Conservation (phyloP, 805 yeast genomes). For the Lachancea nothofagi region DNA sequence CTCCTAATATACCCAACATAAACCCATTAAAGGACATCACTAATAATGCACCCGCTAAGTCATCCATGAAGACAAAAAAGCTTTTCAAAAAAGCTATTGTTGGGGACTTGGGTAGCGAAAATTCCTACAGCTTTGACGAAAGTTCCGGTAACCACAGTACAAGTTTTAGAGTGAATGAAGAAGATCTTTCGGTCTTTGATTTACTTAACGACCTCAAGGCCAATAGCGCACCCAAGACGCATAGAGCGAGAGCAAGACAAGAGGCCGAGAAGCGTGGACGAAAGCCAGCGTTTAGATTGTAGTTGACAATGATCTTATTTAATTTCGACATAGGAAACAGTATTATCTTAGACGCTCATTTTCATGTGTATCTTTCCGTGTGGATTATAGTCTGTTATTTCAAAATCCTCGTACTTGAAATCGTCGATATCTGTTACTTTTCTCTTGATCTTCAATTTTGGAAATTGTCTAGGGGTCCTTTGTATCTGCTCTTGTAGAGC, state of each 20-base stretch:
- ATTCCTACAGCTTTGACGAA: conserved; percentile 13
- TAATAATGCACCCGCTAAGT: conserved; percentile 15
- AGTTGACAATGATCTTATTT: not conserved
- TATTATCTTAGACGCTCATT: conserved; percentile 73
- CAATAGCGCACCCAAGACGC: conserved; percentile 21
- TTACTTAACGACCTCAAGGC: conserved; percentile 29
- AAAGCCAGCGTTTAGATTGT: conserved; percentile 9
- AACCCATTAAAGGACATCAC: conserved; percentile 17
- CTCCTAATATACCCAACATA: conserved; percentile 1
- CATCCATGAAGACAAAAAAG: conserved; percentile 18
- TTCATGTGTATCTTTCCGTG: conserved; percentile 85
- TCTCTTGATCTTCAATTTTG: conserved; percentile 66
- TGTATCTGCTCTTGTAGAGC: conserved; percentile 76
- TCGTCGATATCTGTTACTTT: conserved; percentile 73
- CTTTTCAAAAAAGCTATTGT: conserved; percentile 29
- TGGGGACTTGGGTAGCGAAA: conserved; percentile 25
- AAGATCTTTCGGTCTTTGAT: conserved; percentile 40
- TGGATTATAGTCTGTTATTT: conserved; percentile 73
- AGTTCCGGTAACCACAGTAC: conserved; percentile 4
- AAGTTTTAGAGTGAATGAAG: conserved; percentile 28
- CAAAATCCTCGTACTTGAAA: conserved; percentile 84
- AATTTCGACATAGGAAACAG: not conserved
- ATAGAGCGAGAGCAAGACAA: conserved; percentile 19
- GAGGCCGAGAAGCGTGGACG: conserved; percentile 5
- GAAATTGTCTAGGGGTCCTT: conserved; percentile 75